Evolutionary conservation across 768 basidiomycete genomes (phyloP).

Genomic region (Lactarius deliciosus): DNA sequence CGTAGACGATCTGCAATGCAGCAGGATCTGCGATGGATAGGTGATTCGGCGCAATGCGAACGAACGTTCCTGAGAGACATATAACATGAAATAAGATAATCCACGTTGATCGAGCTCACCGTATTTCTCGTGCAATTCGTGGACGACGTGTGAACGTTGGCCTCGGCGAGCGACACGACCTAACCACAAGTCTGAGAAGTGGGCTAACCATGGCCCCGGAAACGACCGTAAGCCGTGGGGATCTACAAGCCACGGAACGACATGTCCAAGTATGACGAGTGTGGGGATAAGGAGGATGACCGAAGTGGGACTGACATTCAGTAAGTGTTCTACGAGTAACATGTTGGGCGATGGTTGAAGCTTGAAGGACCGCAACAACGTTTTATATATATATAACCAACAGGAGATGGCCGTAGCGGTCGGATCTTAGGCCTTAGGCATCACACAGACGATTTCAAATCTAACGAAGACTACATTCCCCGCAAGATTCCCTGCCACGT

Average conservation of each 20-base stretch:
- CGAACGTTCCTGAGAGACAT: slow-evolving; percentile 37
- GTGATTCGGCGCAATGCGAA: slow-evolving; percentile 47
- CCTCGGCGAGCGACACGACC: slow-evolving; percentile 38
- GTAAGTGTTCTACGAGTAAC: background rate
- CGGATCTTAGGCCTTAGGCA: background rate
- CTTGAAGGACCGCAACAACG: background rate
- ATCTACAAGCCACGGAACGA: slow-evolving; percentile 40
- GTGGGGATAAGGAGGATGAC: slow-evolving; percentile 20
- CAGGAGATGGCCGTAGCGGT: background rate
- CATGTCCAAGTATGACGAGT: slow-evolving; percentile 33
- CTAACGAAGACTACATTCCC: background rate
- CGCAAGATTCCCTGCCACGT: background rate
- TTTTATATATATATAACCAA: background rate
- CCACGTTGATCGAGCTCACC: slow-evolving; percentile 34
- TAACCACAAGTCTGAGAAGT: slow-evolving; percentile 42
- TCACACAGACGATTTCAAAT: background rate
- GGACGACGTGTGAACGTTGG: slow-evolving; percentile 39
- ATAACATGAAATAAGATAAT: background rate
- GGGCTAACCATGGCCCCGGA: slow-evolving; percentile 44
- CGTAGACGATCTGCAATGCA: slow-evolving; percentile 44
- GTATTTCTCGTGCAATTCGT: slow-evolving; percentile 43
- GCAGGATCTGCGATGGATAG: slow-evolving; percentile 47
- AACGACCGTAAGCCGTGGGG: slow-evolving; percentile 35
- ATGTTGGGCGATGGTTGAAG: slow-evolving; percentile 8
- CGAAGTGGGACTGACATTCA: background rate